These are phyloP conservation scores for Globisporangium polare DNA, from an alignment of 352 stramenopile species.

Conservation along the genomic window DNA sequence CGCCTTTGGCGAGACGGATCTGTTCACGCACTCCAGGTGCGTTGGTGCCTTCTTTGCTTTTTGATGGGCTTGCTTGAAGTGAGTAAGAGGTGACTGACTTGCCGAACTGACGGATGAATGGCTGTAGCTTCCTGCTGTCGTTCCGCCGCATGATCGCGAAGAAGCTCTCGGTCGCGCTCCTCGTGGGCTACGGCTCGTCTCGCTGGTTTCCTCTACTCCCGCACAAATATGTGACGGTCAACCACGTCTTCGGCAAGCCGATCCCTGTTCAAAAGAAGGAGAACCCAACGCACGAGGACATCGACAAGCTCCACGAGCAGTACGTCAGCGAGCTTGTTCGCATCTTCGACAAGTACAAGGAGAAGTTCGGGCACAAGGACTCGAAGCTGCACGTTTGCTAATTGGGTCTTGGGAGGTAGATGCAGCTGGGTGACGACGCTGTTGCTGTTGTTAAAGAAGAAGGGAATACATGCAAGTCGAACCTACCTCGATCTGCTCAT, in stretches of 20 bases:
- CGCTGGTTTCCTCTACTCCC: conserved; percentile 55
- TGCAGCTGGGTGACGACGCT: neutral
- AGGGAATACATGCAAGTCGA: neutral
- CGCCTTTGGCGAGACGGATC: conserved; percentile 77
- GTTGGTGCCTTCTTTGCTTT: neutral
- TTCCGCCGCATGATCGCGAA: conserved; percentile 70
- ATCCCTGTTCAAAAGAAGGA: conserved; percentile 61
- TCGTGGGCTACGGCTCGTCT: conserved; percentile 54
- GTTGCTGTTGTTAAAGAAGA: neutral
- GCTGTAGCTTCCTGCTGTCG: conserved; percentile 44
- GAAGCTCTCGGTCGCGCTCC: conserved; percentile 57
- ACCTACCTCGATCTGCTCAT: conserved; percentile 13
- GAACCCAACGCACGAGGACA: conserved; percentile 52
- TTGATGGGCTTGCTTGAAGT: neutral
- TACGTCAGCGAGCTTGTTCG: conserved; percentile 71
- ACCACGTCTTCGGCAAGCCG: conserved; percentile 74
- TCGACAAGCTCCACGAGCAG: conserved; percentile 59
- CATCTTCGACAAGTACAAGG: conserved; percentile 85
- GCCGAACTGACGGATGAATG: conserved; percentile 4
- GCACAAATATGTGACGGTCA: conserved; percentile 50
- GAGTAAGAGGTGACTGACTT: neutral
- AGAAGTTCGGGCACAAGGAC: conserved; percentile 60
- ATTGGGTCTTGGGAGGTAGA: neutral
- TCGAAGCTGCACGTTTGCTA: conserved; percentile 57
- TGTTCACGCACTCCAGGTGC: conserved; percentile 79